Conservation (phyloP, 352 stramenopile species). For the Pythium scleroteichum region DNA sequence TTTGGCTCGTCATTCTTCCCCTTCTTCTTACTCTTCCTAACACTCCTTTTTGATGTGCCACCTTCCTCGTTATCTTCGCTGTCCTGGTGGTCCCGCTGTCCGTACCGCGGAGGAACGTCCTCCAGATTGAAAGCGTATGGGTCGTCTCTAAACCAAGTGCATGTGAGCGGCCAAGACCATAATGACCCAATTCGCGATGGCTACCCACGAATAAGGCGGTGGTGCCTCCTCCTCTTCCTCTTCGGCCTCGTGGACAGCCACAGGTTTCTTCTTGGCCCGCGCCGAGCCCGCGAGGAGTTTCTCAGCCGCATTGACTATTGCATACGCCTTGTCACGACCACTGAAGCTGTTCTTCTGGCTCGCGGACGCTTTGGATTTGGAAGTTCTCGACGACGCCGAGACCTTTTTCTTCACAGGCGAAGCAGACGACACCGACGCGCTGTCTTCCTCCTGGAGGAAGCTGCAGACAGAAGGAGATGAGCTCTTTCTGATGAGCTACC, state of each 20-base stretch:
- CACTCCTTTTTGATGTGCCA: neutral
- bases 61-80: conserved; percentile 12
- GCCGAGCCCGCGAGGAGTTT: conserved; percentile 53
- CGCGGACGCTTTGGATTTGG: neutral
- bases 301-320: conserved; percentile 50
- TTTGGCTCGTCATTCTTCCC: conserved; percentile 18
- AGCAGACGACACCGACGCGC: conserved; percentile 39
- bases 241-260: conserved; percentile 23
- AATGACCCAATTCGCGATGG: neutral
- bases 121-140: conserved; percentile 78
- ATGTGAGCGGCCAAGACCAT: too few relatives aligned
- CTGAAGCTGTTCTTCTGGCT: neutral
- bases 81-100: conserved; percentile 29
- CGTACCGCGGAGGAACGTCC: conserved; percentile 28
- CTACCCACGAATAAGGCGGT: conserved; percentile 51
- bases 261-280: conserved; percentile 22
- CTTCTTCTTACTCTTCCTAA: conserved; percentile 4
- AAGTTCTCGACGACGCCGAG: neutral
- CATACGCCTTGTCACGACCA: conserved; percentile 2
- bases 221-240: conserved; percentile 52
- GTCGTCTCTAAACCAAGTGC: conserved; percentile 40
- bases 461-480: conserved; percentile 26
- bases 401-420: conserved; percentile 25
- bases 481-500: neutral
- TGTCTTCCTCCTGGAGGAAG: conserved; percentile 63